Evolutionary conservation across 1,139 yeast genomes (phyloP), one percentile per base, ranked within the genome.

Genomic region (Magnusiomyces fungicola): DNA sequence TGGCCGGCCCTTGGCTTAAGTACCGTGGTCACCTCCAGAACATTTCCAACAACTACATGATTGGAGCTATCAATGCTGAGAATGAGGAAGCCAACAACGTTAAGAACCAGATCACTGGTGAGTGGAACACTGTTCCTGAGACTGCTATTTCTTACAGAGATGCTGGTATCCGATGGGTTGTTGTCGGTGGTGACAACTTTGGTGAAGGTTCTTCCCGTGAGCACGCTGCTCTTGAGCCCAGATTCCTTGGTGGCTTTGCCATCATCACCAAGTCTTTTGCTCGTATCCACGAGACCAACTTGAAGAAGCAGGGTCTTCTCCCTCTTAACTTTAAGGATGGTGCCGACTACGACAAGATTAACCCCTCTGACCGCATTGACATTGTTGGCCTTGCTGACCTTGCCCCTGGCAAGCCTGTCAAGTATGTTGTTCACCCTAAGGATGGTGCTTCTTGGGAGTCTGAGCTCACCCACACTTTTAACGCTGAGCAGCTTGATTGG

Each of bases 1-100:
- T 87, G 94, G 98, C 98, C 69, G 98, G 98, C 76, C 97, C 97
- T 70, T 92, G 98, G 98, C 87, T 92, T 80, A 92, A 92, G 79
- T 92, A 92, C 95, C 88, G 97, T 80, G 98, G 98, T 77, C 98
- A 92, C 78, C 80, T 92, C 76, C 94, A 89, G 78, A 92, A 92
- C 83, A 92, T 92, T 69, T 89, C 97, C 66, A 88, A 90, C 80
- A 92, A 92, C 80, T 89, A 90, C 77, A 89, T 92, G 97, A 92
- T 92, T 79, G 98, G 98, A 78, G 98, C 97, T 62, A 89, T 81
- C 69, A 92, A 92, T 74, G 92, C 90, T 67, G 97, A 86, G 77
- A 92, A 92, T 74, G 88, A 83, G 63, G 89, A 92, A 79, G 96
- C 95, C 61, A 92, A 92, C 85, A 76, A 77, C 67, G 80, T 92